Evolutionary conservation across 2,329 filamentous ascomycete species (phyloP).

Genomic region (Ophiostoma sp.): DNA sequence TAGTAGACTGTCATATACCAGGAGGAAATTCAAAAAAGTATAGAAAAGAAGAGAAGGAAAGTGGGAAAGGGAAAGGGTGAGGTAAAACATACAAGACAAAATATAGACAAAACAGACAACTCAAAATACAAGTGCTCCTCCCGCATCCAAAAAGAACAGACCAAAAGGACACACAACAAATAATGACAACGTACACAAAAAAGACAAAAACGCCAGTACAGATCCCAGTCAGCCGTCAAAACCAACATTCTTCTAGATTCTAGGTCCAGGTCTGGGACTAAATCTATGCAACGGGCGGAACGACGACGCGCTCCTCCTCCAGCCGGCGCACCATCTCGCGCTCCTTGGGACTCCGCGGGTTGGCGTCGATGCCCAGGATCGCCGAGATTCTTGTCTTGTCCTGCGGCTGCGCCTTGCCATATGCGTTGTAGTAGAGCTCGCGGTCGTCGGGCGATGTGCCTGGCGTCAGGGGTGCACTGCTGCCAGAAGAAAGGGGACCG

Average conservation of each 20-base stretch:
- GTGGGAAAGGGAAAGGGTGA: not conserved
- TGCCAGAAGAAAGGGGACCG: not conserved
- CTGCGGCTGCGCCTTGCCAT: not conserved
- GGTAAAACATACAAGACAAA: not conserved
- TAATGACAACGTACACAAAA: not conserved
- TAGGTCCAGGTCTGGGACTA: not conserved
- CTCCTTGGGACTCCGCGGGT: slow-evolving; percentile 52
- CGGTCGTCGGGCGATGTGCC: slow-evolving; percentile 37
- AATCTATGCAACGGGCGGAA: slow-evolving; percentile 17
- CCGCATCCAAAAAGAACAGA: not conserved
- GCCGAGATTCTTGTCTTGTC: slow-evolving; percentile 59
- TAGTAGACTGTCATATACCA: not conserved
- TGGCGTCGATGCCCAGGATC: slow-evolving; percentile 55
- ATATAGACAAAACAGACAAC: not conserved
- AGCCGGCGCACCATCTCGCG: slow-evolving; percentile 50
- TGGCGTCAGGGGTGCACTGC: slow-evolving; percentile 24
- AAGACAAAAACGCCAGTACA: not conserved
- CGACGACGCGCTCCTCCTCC: slow-evolving; percentile 36
- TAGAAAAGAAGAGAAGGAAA: not conserved
- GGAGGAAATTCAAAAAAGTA: slow-evolving; percentile 6
- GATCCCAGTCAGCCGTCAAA: not conserved
- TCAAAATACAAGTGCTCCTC: not conserved
- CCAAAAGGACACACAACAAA: not conserved
- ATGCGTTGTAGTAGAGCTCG: slow-evolving; percentile 33
- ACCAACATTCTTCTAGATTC: not conserved